phyloP scores from a whole-genome alignment of 345 rosid genomes.

The Balakata baccata region DNA sequence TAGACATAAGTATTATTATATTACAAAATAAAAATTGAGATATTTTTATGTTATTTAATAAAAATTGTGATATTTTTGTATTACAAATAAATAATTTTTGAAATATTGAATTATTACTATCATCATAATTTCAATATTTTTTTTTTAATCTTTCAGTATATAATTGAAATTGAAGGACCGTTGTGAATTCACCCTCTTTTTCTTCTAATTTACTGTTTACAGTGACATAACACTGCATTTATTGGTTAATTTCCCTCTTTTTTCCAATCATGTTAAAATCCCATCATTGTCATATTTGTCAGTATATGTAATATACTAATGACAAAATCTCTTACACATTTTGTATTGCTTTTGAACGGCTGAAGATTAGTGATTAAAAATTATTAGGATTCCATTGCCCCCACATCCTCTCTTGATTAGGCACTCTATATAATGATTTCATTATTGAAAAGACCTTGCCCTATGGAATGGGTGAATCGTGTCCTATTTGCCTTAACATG shows the following conservation, averaged over 20 bases:
- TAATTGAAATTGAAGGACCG: no score
- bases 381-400: conserved; percentile 8
- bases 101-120: no score
- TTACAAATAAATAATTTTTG: no score
- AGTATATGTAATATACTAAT: not conserved
- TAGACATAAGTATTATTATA: no score
- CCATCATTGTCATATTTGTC: conserved; percentile 2
- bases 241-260: not conserved
- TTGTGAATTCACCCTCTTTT: no score
- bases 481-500: conserved; percentile 5
- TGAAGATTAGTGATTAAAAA: conserved; percentile 2
- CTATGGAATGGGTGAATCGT: not conserved
- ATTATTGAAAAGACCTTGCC: not conserved
- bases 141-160: no score
- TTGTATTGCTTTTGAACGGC: not conserved
- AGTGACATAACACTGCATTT: not conserved
- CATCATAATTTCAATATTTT: no score
- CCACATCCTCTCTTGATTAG: conserved; percentile 18
- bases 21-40: no score
- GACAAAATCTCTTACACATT: not conserved
- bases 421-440: not conserved
- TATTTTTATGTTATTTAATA: no score
- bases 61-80: no score
- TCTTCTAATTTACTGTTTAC: not conserved
- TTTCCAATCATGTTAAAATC: not conserved